These are phyloP conservation scores for Lasiosphaeria hispida DNA, from an alignment of 495 filamentous ascomycete species.

Conservation along the genomic window DNA sequence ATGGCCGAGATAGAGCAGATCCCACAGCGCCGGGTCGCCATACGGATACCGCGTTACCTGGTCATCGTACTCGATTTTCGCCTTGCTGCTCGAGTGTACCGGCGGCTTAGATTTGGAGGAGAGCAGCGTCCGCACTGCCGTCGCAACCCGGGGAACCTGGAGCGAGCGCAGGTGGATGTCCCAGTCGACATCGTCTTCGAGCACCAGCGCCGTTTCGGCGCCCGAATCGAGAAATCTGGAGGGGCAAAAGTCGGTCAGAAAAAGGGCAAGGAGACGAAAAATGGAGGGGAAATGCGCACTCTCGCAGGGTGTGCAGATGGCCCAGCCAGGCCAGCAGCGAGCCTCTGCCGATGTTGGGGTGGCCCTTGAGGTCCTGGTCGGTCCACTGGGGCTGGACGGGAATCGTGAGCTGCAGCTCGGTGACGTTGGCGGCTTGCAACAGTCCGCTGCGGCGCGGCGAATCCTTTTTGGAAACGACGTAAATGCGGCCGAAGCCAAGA, in stretches of 20 bases:
- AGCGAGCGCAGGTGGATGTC: slow-evolving; percentile 41
- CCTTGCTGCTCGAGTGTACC: slow-evolving; percentile 3
- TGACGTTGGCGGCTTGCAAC: slow-evolving; percentile 22
- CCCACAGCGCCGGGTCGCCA: slow-evolving; percentile 36
- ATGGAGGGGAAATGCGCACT: not conserved
- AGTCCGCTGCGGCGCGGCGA: slow-evolving; percentile 14
- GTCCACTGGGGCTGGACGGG: slow-evolving; percentile 17
- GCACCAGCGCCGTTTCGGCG: slow-evolving; percentile 41
- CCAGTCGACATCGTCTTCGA: slow-evolving; percentile 52
- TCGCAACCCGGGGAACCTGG: slow-evolving; percentile 22
- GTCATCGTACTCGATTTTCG: slow-evolving; percentile 2
- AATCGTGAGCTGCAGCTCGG: slow-evolving; percentile 31
- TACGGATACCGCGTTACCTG: slow-evolving; percentile 27
- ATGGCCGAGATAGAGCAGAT: slow-evolving; percentile 41
- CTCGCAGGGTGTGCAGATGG: slow-evolving; percentile 15
- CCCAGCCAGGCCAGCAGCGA: slow-evolving; percentile 21
- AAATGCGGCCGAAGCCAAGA: slow-evolving; percentile 35
- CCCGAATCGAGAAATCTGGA: slow-evolving; percentile 37
- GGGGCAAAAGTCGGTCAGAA: not conserved
- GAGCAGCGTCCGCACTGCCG: slow-evolving; percentile 13
- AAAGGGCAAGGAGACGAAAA: not conserved
- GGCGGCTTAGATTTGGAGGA: not conserved
- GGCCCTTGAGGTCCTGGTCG: slow-evolving; percentile 7
- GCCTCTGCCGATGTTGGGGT: slow-evolving; percentile 11
- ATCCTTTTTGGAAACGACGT: slow-evolving; percentile 25